phyloP scores from a whole-genome alignment of 2,329 filamentous ascomycete genomes.

The Penicillium corylophilum region DNA sequence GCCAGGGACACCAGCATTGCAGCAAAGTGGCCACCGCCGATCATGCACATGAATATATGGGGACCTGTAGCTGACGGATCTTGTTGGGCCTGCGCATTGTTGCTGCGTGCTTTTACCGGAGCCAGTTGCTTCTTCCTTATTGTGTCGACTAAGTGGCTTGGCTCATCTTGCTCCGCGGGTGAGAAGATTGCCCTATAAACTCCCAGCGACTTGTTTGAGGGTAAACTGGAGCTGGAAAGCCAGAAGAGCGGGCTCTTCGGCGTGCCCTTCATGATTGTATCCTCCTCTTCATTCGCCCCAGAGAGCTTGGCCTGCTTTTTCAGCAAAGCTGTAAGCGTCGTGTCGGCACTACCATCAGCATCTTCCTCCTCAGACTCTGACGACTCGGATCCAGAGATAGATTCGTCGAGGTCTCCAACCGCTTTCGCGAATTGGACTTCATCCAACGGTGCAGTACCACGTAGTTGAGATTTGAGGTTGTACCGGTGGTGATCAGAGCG shows the following conservation, averaged over 20 bases:
- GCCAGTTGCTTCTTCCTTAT: conserved; percentile 75
- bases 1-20: conserved; percentile 91
- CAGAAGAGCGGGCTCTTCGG: conserved; percentile 78
- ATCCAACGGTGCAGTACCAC: conserved; percentile 67
- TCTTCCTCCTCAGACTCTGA: conserved; percentile 68
- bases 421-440: conserved; percentile 86
- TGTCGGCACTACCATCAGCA: conserved; percentile 41
- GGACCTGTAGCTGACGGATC: conserved; percentile 59
- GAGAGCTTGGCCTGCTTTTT: conserved; percentile 79
- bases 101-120: conserved; percentile 51
- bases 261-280: conserved; percentile 50
- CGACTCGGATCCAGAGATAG: conserved; percentile 74
- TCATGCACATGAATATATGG: conserved; percentile 97
- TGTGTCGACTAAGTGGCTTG: conserved; percentile 62
- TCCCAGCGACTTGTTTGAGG: conserved; percentile 76
- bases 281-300: conserved; percentile 46
- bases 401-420: conserved; percentile 84
- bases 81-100: conserved; percentile 36
- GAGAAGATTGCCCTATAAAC: conserved; percentile 82
- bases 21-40: conserved; percentile 95
- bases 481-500: conserved; percentile 91
- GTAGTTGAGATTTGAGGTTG: conserved; percentile 88
- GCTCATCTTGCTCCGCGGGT: conserved; percentile 65
- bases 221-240: conserved; percentile 75
- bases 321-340: conserved; percentile 69